Conservation (phyloP, 306 rosid genomes). For the Prosopis cineraria region DNA sequence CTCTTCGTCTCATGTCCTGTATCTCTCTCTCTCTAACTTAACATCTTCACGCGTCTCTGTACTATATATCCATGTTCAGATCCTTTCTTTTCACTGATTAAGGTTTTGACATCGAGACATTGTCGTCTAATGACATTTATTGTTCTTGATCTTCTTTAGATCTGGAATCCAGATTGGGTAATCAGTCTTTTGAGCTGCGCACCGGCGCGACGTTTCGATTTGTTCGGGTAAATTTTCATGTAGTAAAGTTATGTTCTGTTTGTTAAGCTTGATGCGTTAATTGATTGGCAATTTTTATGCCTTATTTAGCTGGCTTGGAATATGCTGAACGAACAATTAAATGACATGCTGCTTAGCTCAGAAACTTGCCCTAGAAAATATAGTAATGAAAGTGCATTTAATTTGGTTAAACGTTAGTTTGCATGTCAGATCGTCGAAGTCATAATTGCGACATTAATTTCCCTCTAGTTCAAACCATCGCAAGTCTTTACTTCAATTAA, state of each 20-base stretch:
- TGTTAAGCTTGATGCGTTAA: neutral
- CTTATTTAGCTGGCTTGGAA: neutral
- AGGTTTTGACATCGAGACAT: neutral
- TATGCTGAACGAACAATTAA: neutral
- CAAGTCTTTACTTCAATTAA: neutral
- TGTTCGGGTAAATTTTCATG: conserved; percentile 5
- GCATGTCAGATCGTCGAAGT: neutral
- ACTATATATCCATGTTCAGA: neutral
- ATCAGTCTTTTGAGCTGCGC: neutral
- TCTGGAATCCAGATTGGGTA: neutral
- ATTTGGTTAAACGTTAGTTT: neutral
- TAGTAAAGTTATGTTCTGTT: neutral
- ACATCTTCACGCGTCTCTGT: neutral
- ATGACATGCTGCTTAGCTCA: neutral
- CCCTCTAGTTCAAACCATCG: neutral
- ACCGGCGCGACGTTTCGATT: neutral
- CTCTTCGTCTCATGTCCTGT: neutral
- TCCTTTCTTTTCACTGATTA: neutral
- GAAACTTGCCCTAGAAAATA: neutral
- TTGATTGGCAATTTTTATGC: neutral
- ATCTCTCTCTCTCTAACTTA: neutral
- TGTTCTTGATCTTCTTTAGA: neutral
- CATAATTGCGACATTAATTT: neutral
- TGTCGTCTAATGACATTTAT: neutral
- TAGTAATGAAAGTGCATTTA: neutral